Evolutionary conservation across 2,329 filamentous ascomycete species (phyloP), one percentile per base, ranked within the genome.

Genomic region (Diaporthe eres): DNA sequence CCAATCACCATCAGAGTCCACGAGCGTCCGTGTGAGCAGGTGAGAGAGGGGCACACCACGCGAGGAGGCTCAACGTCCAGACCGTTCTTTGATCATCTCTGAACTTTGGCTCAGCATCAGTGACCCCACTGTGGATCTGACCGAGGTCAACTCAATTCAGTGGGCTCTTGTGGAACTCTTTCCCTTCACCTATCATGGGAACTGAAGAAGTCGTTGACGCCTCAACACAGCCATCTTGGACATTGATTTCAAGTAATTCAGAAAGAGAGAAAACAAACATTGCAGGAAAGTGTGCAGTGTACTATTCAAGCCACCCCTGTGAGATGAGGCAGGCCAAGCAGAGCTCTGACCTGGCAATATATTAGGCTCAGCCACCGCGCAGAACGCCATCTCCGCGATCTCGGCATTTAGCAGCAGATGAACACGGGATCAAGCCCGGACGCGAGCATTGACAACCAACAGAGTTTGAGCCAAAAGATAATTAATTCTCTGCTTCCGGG

Each of bases 251-350:
- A 65, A 4, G 17, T 28, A 47, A 9, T 15, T 63, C 53, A 19
- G 15, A 55, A 31, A n/a, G 2, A 2, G n/a, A 15, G 9, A 3
- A 13, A 22, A 5, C 17, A 19, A 58, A 58, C 19, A 39, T 31
- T 58, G 2, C 55, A 58, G 31, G 19, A 34, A 58, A 58, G 2
- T 13, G 55, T 37, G 31, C 31, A 31, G 31, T 4, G 31, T 4
- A 31, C 31, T 31, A 31, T 31, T 31, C 55, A 28, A 31, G 9
- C 22, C 9, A 15, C 8, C 60, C 39, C 17, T 65, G 42, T 47
- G n/a, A n/a, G n/a, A 53, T 39, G 63, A 53, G 63, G 63, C 31
- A 55, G 65, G 65, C 65, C 65, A 70, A 70, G 65, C 49, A 55
- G 49, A 42, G 65, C 49, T 42, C 49, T 70, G 65, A 55, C 65